Evolutionary conservation across 345 rosid species (phyloP).

Genomic region (Noccaea caerulescens): DNA sequence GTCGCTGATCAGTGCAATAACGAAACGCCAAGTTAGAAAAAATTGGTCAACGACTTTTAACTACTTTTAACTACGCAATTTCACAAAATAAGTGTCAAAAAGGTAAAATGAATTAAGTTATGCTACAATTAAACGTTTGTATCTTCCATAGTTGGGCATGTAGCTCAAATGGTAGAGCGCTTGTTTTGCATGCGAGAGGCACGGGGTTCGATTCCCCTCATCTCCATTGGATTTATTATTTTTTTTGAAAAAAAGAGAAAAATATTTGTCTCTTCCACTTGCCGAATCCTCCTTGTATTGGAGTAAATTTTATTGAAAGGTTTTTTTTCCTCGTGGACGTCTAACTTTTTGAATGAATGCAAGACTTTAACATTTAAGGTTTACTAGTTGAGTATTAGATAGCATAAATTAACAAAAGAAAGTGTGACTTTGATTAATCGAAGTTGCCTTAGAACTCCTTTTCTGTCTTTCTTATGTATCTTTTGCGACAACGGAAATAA

Average conservation of each 20-base stretch:
- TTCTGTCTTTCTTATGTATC: background rate
- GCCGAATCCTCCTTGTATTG: no score
- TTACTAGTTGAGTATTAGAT: no score
- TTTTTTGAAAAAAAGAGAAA: no score
- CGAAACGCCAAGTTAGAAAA: constrained; percentile 17
- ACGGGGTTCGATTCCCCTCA: constrained; percentile 89
- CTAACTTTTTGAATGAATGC: no score
- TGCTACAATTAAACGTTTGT: background rate
- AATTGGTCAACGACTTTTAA: constrained; percentile 24
- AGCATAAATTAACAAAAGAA: background rate
- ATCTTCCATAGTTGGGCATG: constrained; percentile 14
- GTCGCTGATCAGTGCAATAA: constrained; percentile 4
- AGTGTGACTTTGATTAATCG: background rate
- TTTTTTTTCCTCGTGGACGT: no score
- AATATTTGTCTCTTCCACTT: no score
- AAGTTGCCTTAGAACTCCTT: background rate
- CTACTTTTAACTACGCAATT: background rate
- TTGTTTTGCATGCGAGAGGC: constrained; percentile 97
- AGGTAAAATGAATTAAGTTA: background rate
- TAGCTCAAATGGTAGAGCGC: constrained; percentile 91
- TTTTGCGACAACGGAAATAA: background rate
- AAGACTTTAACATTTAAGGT: no score
- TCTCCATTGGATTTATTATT: constrained; percentile 51
- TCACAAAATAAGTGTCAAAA: background rate
- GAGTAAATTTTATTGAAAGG: no score